Base-by-base conservation (phyloP, 306 rosid species). In the Hippophae gyantsensis region DNA sequence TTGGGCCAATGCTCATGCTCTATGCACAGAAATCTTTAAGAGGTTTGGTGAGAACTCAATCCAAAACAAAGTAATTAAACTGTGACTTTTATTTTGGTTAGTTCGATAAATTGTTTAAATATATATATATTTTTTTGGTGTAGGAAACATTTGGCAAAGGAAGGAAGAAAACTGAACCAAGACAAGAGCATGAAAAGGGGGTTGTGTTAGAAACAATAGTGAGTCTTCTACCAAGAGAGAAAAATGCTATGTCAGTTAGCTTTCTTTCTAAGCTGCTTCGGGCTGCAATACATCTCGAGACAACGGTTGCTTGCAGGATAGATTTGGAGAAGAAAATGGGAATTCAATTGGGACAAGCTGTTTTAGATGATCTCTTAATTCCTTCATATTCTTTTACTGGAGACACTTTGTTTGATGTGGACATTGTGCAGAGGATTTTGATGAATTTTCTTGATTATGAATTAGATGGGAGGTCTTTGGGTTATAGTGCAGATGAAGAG, bases 1-100 rank as follows among this genome's bases (percentile, higher is more conserved):
- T 88, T 3, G 97, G 89, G 48, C 95, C 99, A 18, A 71, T 93
- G 41, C 76, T 93, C 43, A 93, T 88, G 97, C 97, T 93, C 64
- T 93, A 88, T 69, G 99, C 99, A 9, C 94, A 93, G 82, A 88
- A 93, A 84, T 88, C 95, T 55, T 90, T 93, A 26, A 77, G 90
- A 82, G 94, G 95, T 79, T 86, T 86, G 99, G 99, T 92, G 90
- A 92, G 99, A 81, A 66, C 74, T 80, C 74, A 45, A 61, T 26
- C 86, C 73, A 48, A 52, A 76, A 65, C 3, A 9, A 59, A 65
- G 12, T 32, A 32, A 32, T 32, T 4, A 32, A 32, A 32, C 38
- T 32, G 38, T 2, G 38, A 2, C 2, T 32, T 2, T 32, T 4
- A 32, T 32, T 32, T 32, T 51, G 50, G 10, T 9, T 69, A 65